Evolutionary conservation across 2,329 filamentous ascomycete species (phyloP), one percentile per base, ranked within the genome.

Genomic region (Colletotrichum coccodes): DNA sequence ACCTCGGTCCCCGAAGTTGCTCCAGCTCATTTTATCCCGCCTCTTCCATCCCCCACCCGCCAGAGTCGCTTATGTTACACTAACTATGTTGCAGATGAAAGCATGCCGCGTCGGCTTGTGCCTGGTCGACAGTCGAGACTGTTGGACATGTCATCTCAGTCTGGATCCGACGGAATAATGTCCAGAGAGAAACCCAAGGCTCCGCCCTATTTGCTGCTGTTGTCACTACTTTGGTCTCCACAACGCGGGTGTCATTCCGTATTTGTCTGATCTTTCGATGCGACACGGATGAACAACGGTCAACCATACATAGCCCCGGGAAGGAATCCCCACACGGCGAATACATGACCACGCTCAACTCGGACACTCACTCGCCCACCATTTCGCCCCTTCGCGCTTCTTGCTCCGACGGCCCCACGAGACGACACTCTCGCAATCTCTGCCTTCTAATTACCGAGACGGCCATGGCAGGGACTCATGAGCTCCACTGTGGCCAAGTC

Each of bases 361-460:
- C 46, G 46, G 44, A 23, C 21, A 14, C 53, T 58, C 52, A 32
- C 30, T 34, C 53, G 42, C 26, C 36, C 36, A 9, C 16, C 21
- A 21, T 44, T 9, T 30, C 21, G 64, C 50, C 38, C n/a, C 26
- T 28, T 50, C 40, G n/a, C 26, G 50, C 26, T 26, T 56, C 30
- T 40, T 30, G 38, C 23, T 40, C 56, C 57, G 34, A 36, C 49
- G 30, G 40, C 26, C 30, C 50, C 50, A 40, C 36, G 61, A 60
- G 54, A 68, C 40, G 60, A 64, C 52, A 54, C 44, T 59, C 18
- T 44, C 61, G 44, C 61, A 56, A 47, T 52, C 34, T 65, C 60
- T 59, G 60, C 30, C 49, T 63, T 46, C 50, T 68, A 46, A 68
- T 65, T 68, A 68, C 65, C 65, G 65, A 65, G 56, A 42, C 60